Evolutionary conservation across 1,139 yeast genomes (phyloP), one percentile per base, ranked within the genome.

Genomic region (Yamadazyma pseudoaaseri): DNA sequence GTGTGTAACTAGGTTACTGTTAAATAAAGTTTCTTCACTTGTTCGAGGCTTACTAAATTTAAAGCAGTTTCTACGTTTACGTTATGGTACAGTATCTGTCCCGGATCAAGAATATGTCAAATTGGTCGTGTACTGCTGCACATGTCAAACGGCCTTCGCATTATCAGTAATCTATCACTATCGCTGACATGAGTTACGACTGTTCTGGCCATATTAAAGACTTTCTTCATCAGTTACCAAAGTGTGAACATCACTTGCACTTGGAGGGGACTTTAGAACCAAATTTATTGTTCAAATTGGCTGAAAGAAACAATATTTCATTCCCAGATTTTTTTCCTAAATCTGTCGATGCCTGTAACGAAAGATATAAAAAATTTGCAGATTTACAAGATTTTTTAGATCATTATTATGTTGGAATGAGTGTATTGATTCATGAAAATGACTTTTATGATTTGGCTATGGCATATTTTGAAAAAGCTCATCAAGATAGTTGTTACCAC

Each of bases 221-320:
- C 31, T 84, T 83, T 56, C 69, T 84, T 36, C 62, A 58, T 27
- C 87, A 81, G 44, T 62, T 84, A 30, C 92, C 94, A 36, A 84
- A 84, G 56, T 84, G 92, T 65, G 94, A 84, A 56, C 92, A 84
- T 52, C 94, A 84, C 51, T 76, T 84, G 36, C 94, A 84, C 56
- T 58, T 84, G 34, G 94, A 84, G 63, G 95, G 95, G 23, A 84
- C 94, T 21, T 58, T 85, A 37, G 86, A 81, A 44, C 94, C 94
- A 9, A 73, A 73, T 28, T 65, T 84, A 24, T 62, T 85, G 38
- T 81, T 83, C 58, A 73, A 77, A 38, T 62, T 85, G 36, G 87
- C 92, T 2, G 49, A 63, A 45, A 70, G 82, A 58, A 77, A 80
- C 52, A 53, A 54, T 28, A 69, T 83, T 36, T 38, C 53, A 8